Evolutionary conservation across 805 yeast species (phyloP), one percentile per base, ranked within the genome.

Genomic region (Saccharomycopsis fodiens): DNA sequence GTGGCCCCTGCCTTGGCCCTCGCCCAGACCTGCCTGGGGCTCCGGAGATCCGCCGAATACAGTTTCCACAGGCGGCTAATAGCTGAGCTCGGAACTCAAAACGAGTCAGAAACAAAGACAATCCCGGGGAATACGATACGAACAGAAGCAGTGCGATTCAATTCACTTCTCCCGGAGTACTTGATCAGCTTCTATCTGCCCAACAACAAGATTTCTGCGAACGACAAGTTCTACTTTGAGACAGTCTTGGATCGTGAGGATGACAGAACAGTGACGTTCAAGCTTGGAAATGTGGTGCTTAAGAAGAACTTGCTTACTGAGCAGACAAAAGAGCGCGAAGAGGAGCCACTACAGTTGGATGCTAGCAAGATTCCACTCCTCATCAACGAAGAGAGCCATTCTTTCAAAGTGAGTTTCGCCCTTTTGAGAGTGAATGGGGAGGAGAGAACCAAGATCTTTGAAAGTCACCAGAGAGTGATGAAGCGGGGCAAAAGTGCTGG

Each of bases 221-320:
- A 37, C 16, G 46, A 44, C 15, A 44, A 44, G 39, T 44, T 23
- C 34, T 44, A 34, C 27, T 44, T 10, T 17, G 22, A 40, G 20
- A 15, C 30, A 8, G 12, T 17, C 7, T 4, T 19, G 12, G 43
- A n/a, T 7, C 22, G 6, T 13, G 25, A 16, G 21, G 17, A 40
- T 12, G 43, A 40, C 13, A 8, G 10, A 13, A 13, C 36, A 17
- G 13, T 40, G 13, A 21, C n/a, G 5, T 17, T 40, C 31, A 35
- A 29, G 23, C 8, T 40, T 4, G 30, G n/a, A 12, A 21, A 40
- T 17, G 35, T 40, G 21, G 30, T 40, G 25, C 23, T 40, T 12
- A 40, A 25, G 21, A 40, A 40, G 30, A 29, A 40, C 31, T 40
- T 40, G 35, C 30, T 40, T 6, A 22, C 20, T 22, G 35, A 40